Base-by-base conservation (phyloP, 2,329 filamentous ascomycete genomes). In the Scedosporium boydii region DNA sequence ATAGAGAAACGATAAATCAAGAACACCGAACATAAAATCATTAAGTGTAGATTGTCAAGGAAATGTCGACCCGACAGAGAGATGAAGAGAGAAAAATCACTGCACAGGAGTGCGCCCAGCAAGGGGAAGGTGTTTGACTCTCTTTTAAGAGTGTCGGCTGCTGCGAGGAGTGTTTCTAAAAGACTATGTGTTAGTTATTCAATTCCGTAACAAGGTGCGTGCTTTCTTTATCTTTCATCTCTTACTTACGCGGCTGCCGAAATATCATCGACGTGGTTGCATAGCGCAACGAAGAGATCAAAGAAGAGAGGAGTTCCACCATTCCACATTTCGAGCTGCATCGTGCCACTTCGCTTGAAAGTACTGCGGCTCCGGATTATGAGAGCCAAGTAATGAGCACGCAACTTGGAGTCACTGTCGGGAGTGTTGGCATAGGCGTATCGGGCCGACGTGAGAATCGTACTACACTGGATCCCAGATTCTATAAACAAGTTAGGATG, bases 261-360 rank as follows among this genome's bases (percentile, higher is more conserved):
- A 41, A 97, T 87, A 77, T 97, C 93, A 84, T 97, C 93, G 73
- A 97, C 89, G 81, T 96, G 93, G 80, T 96, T 97, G 83, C 91
- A 96, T 88, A 97, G 90, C 71, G 93, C 93, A 74, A 97, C 93
- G 77, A 97, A 98, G 77, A 98, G 82, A 83, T 97, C 93, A 80
- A 98, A 98, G 84, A 95, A 97, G 79, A 97, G 83, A 83, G 93
- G 93, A 78, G 86, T 83, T 72, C 80, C 92, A 75, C 93, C 92
- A 77, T 87, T 87, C 82, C 96, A 91, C 93, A 98, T 97, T 82
- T 97, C 93, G 80, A 90, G 88, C 84, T 97, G 93, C 92, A 97
- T 96, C 77, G 93, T 97, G 78, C 93, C 93, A 81, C 92, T 96
- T 78, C 90, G 87, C 88, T 96, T 97, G 78, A 98, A 97, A 72